Evolutionary conservation across 305 asterid species (phyloP), one percentile per base, ranked within the genome.

Genomic region (Fraxinus sp.): DNA sequence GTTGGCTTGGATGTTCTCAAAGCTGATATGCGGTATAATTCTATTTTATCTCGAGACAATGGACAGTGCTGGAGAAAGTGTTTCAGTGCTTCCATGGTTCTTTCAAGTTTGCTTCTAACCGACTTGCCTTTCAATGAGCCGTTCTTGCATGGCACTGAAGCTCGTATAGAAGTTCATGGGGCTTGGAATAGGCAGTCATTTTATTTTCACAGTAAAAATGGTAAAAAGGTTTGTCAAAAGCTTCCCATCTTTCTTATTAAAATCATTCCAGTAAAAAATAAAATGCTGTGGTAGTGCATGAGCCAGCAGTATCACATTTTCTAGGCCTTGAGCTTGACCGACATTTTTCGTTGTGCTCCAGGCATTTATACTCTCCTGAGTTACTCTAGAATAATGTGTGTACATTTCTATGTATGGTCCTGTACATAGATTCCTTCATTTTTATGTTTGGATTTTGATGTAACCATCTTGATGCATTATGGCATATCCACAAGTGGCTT

Each of bases 41-140:
- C 85, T 49, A 46, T 86, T 75, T 68, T 81, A 52, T 75, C 86
- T 82, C 85, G 83, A 46, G 84, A 78, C 75, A 80, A 81, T 78
- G 86, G 89, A 35, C 86, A 86, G 41, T 86, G 83, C 73, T 86
- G 88, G 91, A 80, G 77, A 77, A 90, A 84, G 83, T 85, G 87
- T 55, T 90, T 83, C 85, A 86, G 92, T 80, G 81, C 83, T 75
- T 85, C 85, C 79, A 76, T 90, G 86, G 90, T 88, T 78, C 86
- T 88, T 75, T 90, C 92, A 28, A 88, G 86, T 82, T 83, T 84
- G 68, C 86, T 87, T 84, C 85, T 86, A 11, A 85, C 77, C 20
- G 84, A 82, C 75, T 75, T 62, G 52, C 75, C 77, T 57, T 77
- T 82, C 57, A 79, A 80, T 37, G 92, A 87, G 83, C 88, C 88